phyloP scores from a whole-genome alignment of 2,329 filamentous ascomycete genomes.

The Lachnellula willkommii region DNA sequence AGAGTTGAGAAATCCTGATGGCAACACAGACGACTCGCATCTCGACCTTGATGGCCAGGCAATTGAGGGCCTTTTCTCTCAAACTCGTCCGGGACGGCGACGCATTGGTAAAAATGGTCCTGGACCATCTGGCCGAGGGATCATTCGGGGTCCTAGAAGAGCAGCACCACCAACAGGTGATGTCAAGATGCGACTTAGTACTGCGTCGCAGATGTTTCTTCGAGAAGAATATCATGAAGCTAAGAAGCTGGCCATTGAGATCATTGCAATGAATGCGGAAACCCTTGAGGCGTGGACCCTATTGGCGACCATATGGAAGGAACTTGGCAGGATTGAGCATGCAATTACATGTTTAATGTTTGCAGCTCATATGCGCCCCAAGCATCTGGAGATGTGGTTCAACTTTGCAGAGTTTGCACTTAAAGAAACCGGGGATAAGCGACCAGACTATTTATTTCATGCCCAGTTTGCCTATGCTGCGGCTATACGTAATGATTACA shows the following conservation, averaged over 20 bases:
- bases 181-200: slow-evolving; percentile 61
- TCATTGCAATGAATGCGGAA: slow-evolving; percentile 64
- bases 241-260: slow-evolving; percentile 52
- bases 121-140: slow-evolving; percentile 5
- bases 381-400: slow-evolving; percentile 55
- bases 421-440: slow-evolving; percentile 43
- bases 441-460: slow-evolving; percentile 44
- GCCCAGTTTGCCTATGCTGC: slow-evolving; percentile 55
- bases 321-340: slow-evolving; percentile 52
- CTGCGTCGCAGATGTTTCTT: slow-evolving; percentile 64
- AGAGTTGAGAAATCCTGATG: slow-evolving; percentile 7
- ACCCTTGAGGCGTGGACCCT: slow-evolving; percentile 61
- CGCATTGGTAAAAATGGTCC: slow-evolving; percentile 2
- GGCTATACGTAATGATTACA: slow-evolving; percentile 53
- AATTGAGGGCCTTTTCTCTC: background rate
- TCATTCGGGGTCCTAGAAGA: slow-evolving; percentile 41
- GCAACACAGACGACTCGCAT: background rate
- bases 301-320: slow-evolving; percentile 55
- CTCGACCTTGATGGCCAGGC: slow-evolving; percentile 6
- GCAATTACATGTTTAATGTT: slow-evolving; percentile 56
- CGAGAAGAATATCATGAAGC: slow-evolving; percentile 56
- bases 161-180: slow-evolving; percentile 64
- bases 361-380: slow-evolving; percentile 58
- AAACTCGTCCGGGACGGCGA: background rate
- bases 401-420: slow-evolving; percentile 52